A percentile compares a stretch with the other conserved stretches of the same genome.
Evolutionary conservation across 148 eudicot genomes (phyloP).

Genomic region (Salicornia ramosissima): DNA sequence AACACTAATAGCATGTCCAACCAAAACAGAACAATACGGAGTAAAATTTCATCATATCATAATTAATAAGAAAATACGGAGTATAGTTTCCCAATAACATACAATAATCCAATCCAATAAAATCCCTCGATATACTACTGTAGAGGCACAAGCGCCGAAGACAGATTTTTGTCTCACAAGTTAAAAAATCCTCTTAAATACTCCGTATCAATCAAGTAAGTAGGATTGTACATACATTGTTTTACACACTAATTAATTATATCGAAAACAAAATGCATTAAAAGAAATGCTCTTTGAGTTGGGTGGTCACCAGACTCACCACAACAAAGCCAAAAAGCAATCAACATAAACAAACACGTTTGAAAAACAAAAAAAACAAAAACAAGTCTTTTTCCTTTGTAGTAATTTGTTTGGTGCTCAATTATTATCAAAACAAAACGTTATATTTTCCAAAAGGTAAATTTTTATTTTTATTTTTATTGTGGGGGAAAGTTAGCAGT

Average conservation of each 20-base stretch:
- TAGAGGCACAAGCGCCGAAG: conserved; percentile 40
- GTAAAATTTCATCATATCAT: not conserved
- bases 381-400: conserved; percentile 12
- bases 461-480: no score
- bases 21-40: not conserved
- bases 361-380: not conserved
- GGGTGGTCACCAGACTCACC: conserved; percentile 20
- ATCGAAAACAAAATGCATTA: conserved; percentile 21
- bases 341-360: not conserved
- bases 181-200: conserved; percentile 15
- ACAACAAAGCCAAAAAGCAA: not conserved
- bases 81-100: conserved; percentile 30
- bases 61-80: conserved; percentile 9
- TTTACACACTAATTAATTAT: conserved; percentile 12
- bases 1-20: not conserved
- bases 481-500: conserved; percentile 7
- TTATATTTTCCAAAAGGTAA: conserved; percentile 13
- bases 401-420: not conserved
- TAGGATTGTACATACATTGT: conserved; percentile 3
- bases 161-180: conserved; percentile 16
- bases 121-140: conserved; percentile 23
- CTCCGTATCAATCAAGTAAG: no score
- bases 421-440: not conserved
- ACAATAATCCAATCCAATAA: no score
- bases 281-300: conserved; percentile 5